phyloP scores from a whole-genome alignment of 2,329 filamentous ascomycete species.

The Colletotrichum caudatum region DNA sequence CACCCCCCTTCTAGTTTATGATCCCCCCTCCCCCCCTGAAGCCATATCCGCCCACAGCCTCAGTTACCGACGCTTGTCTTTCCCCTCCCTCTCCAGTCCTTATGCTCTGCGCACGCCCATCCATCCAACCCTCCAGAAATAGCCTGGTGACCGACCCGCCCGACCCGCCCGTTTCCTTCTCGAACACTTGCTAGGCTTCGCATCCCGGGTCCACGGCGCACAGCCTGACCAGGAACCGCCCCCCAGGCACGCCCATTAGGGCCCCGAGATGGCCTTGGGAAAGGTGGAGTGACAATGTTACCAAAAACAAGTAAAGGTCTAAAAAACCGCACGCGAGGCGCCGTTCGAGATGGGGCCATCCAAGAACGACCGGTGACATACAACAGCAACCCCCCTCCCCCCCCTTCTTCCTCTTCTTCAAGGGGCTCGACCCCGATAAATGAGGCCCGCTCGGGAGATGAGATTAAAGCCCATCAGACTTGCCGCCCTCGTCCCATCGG shows the following conservation, averaged over 20 bases:
- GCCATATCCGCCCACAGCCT: background rate
- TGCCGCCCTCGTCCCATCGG: background rate
- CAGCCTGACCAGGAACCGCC: background rate
- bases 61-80: background rate
- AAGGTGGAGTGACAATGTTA: background rate
- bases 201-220: background rate
- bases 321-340: background rate
- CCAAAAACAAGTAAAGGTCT: background rate
- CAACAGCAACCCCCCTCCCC: background rate
- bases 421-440: background rate
- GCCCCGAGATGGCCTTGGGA: background rate
- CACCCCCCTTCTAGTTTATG: background rate
- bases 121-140: background rate
- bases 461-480: background rate
- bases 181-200: background rate
- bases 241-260: background rate
- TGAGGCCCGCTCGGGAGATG: conserved; percentile 14
- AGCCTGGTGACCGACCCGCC: background rate
- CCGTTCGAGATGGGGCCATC: background rate
- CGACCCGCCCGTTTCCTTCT: background rate
- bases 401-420: background rate
- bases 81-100: background rate
- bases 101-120: background rate
- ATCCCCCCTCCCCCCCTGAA: background rate
- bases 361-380: background rate